Conservation (phyloP, 345 rosid genomes). For the Erysimum cheiranthoides region DNA sequence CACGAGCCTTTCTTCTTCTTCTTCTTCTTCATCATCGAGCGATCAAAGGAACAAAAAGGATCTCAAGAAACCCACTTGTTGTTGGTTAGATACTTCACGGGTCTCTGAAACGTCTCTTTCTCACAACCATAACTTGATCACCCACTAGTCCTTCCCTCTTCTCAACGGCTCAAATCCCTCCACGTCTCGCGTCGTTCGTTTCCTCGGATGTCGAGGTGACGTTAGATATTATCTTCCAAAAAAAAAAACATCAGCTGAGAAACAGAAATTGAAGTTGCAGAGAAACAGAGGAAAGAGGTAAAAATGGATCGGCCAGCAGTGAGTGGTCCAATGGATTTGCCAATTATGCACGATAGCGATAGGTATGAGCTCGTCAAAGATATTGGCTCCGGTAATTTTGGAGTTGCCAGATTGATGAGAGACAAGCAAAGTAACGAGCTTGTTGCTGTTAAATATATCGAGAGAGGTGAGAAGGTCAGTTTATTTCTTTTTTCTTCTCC, state of each 20-base stretch:
- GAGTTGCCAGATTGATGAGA: slow-evolving; percentile 83
- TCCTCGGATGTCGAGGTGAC: slow-evolving; percentile 12
- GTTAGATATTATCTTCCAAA: slow-evolving; percentile 24
- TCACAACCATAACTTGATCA: slow-evolving; percentile 31
- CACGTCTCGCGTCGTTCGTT: slow-evolving; percentile 20
- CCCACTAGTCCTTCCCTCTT: slow-evolving; percentile 7
- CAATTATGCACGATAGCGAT: slow-evolving; percentile 51
- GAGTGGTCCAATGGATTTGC: slow-evolving; percentile 82
- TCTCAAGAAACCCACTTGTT: slow-evolving; percentile 50
- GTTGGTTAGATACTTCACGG: slow-evolving; percentile 50
- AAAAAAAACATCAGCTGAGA: not conserved
- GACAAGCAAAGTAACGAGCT: slow-evolving; percentile 87
- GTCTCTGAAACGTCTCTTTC: slow-evolving; percentile 41
- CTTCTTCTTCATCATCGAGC: slow-evolving; percentile 1
- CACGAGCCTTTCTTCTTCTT: slow-evolving; percentile 28
- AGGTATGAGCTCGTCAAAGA: slow-evolving; percentile 79
- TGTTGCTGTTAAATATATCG: slow-evolving; percentile 91
- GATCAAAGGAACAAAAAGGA: slow-evolving; percentile 31
- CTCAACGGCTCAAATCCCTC: slow-evolving; percentile 30
- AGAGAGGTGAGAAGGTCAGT: slow-evolving; percentile 89
- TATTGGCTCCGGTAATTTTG: slow-evolving; percentile 89
- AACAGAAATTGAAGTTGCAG: not conserved
- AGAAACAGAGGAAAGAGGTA: slow-evolving; percentile 12
- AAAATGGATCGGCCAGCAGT: slow-evolving; percentile 76
- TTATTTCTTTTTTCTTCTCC: not conserved